phyloP scores from a whole-genome alignment of 2,329 filamentous ascomycete species.

The Ophiostoma montium region DNA sequence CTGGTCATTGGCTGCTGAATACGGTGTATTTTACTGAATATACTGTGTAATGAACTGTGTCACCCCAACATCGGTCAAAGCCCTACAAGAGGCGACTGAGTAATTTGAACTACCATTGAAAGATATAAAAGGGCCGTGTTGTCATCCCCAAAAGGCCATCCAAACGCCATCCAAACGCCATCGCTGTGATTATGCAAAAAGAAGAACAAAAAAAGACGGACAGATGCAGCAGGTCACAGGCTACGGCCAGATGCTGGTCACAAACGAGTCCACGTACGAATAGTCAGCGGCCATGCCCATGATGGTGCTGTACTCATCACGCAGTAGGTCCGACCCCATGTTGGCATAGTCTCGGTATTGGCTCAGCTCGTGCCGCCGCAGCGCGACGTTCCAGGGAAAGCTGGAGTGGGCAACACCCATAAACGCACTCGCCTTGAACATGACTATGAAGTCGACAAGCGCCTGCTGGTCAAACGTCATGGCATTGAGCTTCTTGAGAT shows the following conservation, averaged over 20 bases:
- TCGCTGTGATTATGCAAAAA: neutral
- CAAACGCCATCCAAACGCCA: neutral
- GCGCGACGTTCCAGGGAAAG: slow-evolving; percentile 21
- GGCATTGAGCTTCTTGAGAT: slow-evolving; percentile 13
- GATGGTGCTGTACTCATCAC: slow-evolving; percentile 20
- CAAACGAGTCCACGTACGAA: slow-evolving; percentile 19
- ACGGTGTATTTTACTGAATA: too few species aligned
- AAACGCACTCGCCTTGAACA: slow-evolving; percentile 21
- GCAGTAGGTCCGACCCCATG: slow-evolving; percentile 19
- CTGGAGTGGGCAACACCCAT: slow-evolving; percentile 22
- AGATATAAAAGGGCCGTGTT: neutral
- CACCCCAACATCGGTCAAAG: too few species aligned
- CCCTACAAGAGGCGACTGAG: too few species aligned
- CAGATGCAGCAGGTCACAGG: too few species aligned
- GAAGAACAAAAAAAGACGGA: neutral
- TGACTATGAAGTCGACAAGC: slow-evolving; percentile 20
- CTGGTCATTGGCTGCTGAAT: too few species aligned
- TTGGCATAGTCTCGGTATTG: slow-evolving; percentile 16
- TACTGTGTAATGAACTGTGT: too few species aligned
- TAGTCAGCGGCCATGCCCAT: slow-evolving; percentile 21
- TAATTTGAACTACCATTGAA: too few species aligned
- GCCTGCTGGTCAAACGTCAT: slow-evolving; percentile 22
- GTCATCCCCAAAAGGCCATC: neutral
- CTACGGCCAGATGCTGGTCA: slow-evolving; percentile 19
- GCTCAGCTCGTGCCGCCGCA: slow-evolving; percentile 22